Base-by-base conservation (phyloP, 164 flowering plant genomes). In the Vitis labrusca region DNA sequence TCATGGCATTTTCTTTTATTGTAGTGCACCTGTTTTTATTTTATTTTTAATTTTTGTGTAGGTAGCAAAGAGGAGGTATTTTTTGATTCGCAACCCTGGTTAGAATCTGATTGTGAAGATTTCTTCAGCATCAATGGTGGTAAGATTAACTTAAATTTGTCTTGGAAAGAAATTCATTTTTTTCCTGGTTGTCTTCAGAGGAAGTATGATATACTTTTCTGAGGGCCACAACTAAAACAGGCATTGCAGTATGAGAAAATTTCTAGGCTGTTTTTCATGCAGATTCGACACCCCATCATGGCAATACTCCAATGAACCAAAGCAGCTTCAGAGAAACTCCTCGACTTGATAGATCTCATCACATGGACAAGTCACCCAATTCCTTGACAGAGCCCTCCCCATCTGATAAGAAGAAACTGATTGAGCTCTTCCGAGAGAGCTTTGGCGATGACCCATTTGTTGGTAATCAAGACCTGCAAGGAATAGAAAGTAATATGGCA, bases 81-180 rank as follows among this genome's bases (percentile, higher is more conserved):
- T 58, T 71, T 78, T 61, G 81, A 78, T 54, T 71, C 84, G 10
- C 65, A 76, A 0, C 52, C 64, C 62, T 71, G 81, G 77, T 50
- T 76, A 14, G 84, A 81, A 12, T 81, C 84, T 50, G 84, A 81
- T 50, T 63, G 66, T 50, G 84, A 81, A 29, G 81, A 81, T 69
- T 81, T 52, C 64, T 63, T 73, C 67, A 81, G 81, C 61, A 74
- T 78, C 53, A 61, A 69, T 66, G 79, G 77, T 14, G 84, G 84
- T 81, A 59, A 71, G 77, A 12, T 60, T n/a, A 52, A 3, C 32
- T 16, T 14, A 10, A 14, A 32, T 70, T 14, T 19, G n/a, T 27
- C 15, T 49, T 29, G 50, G 6, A 44, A 50, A 3, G 15, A 2
- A 49, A 9, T 13, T 29, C 48, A 16, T 53, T 32, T 49, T 69